Evolutionary conservation across 305 asterid genomes (phyloP).

Genomic region (Fraxinus xanthoxyloides): DNA sequence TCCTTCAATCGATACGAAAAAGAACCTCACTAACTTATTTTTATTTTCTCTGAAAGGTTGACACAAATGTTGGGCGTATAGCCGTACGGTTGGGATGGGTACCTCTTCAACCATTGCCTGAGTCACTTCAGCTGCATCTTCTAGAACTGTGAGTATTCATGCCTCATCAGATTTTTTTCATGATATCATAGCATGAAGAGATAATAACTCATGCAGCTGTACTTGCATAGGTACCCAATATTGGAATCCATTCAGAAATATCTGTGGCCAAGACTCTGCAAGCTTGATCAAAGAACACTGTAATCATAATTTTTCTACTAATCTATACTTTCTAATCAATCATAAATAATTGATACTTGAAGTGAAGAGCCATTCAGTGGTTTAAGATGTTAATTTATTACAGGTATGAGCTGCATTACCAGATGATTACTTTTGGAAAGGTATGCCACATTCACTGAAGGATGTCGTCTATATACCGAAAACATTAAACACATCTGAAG

Average conservation of each 20-base stretch:
- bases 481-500: background rate
- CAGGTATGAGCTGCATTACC: slow-evolving; percentile 99
- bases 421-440: slow-evolving; percentile 99
- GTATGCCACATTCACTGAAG: slow-evolving; percentile 36
- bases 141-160: slow-evolving; percentile 79
- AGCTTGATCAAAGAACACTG: slow-evolving; percentile 96
- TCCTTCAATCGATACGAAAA: slow-evolving; percentile 9
- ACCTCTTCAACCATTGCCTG: slow-evolving; percentile 98
- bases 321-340: background rate
- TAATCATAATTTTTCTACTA: slow-evolving; percentile 32
- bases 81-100: slow-evolving; percentile 99
- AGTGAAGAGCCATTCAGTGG: slow-evolving; percentile 28
- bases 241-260: slow-evolving; percentile 93
- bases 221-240: slow-evolving; percentile 75
- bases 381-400: slow-evolving; percentile 30
- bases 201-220: slow-evolving; percentile 28
- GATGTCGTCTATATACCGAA: slow-evolving; percentile 8
- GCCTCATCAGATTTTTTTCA: slow-evolving; percentile 13
- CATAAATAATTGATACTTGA: slow-evolving; percentile 17
- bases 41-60: slow-evolving; percentile 60
- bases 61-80: slow-evolving; percentile 98
- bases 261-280: slow-evolving; percentile 99
- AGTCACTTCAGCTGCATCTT: slow-evolving; percentile 92
- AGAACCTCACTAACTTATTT: slow-evolving; percentile 30
- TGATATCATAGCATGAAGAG: slow-evolving; percentile 20